phyloP scores from a whole-genome alignment of 2,329 filamentous ascomycete genomes.

The Penicillium sumatraense region DNA sequence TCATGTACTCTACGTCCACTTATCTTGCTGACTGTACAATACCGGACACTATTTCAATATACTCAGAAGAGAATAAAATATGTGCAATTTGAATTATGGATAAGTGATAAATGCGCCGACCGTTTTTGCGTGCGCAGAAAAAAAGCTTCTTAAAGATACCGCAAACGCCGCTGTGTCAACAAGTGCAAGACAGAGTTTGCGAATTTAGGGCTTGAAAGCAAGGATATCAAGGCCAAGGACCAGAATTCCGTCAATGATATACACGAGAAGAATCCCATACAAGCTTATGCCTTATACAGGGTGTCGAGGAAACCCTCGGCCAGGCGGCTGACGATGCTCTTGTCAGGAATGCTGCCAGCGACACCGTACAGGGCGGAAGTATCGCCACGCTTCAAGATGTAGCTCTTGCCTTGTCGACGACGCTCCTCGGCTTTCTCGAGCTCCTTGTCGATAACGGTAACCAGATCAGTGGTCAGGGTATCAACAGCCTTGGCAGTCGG shows the following conservation, averaged over 20 bases:
- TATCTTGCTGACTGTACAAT: constrained; percentile 18
- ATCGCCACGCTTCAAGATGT: constrained; percentile 63
- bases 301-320: constrained; percentile 91
- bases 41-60: constrained; percentile 13
- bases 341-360: constrained; percentile 91
- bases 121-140: constrained; percentile 4
- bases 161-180: constrained; percentile 14
- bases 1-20: constrained; percentile 24
- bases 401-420: constrained; percentile 61
- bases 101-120: constrained; percentile 18
- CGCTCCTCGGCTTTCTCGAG: constrained; percentile 79
- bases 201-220: not conserved
- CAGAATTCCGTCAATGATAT: constrained; percentile 7
- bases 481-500: constrained; percentile 84
- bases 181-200: constrained; percentile 7
- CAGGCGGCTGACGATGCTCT: constrained; percentile 89
- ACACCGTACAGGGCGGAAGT: constrained; percentile 92
- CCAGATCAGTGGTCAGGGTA: constrained; percentile 72
- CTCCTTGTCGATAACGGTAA: constrained; percentile 64
- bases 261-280: constrained; percentile 11
- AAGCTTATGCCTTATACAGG: constrained; percentile 76
- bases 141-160: constrained; percentile 7
- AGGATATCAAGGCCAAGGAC: not conserved
- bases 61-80: constrained; percentile 17
- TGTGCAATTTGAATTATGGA: constrained; percentile 24